Percentiles rank a stretch among this genome's conserved stretches.
These are phyloP conservation scores for Arthrobotrys megalospora DNA, from an alignment of 2,329 filamentous ascomycete species.

Conservation along the genomic window DNA sequence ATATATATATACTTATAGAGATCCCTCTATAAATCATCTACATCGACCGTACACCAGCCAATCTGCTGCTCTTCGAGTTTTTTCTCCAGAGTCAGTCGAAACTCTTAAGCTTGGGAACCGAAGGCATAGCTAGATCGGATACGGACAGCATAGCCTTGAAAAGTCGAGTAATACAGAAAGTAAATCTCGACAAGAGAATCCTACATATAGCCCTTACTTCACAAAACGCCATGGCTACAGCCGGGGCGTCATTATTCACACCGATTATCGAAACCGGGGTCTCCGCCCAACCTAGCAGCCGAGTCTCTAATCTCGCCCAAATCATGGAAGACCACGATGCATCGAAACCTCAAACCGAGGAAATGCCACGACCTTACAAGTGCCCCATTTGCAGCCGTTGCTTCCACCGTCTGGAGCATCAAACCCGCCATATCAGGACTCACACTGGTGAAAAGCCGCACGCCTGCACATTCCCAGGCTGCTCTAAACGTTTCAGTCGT, in stretches of 20 bases:
- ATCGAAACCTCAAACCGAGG: slow-evolving; percentile 67
- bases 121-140: background rate
- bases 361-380: slow-evolving; percentile 96
- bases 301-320: slow-evolving; percentile 57
- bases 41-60: background rate
- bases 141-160: background rate
- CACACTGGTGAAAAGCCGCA: slow-evolving; percentile 99
- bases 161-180: background rate
- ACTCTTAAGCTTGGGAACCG: slow-evolving; percentile 6
- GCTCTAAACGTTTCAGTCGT: slow-evolving; percentile 96
- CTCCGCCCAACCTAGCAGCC: slow-evolving; percentile 48
- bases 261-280: slow-evolving; percentile 60
- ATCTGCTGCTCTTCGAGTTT: background rate
- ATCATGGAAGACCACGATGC: slow-evolving; percentile 60
- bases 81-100: background rate
- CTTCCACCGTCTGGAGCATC: slow-evolving; percentile 97
- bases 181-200: background rate
- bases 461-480: slow-evolving; percentile 93
- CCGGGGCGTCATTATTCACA: slow-evolving; percentile 58
- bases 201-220: background rate
- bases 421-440: slow-evolving; percentile 91
- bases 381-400: slow-evolving; percentile 98
- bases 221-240: slow-evolving; percentile 54
- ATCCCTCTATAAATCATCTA: background rate
- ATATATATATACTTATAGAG: slow-evolving; percentile 6